A percentile compares a stretch with the other conserved stretches of the same genome.
Evolutionary conservation across 2,329 filamentous ascomycete genomes (phyloP).

Genomic region (Fusarium stilboides): DNA sequence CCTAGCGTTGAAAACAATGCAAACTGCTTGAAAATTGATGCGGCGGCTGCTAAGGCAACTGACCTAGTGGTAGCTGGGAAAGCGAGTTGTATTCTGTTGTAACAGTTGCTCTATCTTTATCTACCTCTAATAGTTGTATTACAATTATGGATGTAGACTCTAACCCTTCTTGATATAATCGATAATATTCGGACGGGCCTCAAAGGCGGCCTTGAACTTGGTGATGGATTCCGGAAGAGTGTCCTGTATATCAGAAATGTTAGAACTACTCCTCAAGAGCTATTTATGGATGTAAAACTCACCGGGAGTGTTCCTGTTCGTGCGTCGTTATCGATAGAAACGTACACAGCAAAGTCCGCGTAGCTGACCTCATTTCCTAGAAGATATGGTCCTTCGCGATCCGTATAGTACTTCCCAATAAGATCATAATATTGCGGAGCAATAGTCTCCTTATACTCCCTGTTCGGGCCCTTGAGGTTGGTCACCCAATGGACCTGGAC

Average conservation of each 20-base stretch:
- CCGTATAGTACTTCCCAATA: constrained; percentile 51
- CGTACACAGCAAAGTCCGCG: constrained; percentile 58
- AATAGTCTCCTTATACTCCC: constrained; percentile 52
- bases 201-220: constrained; percentile 15
- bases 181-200: constrained; percentile 9
- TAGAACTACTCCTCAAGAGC: fast-evolving
- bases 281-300: constrained; percentile 36
- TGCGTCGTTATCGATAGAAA: constrained; percentile 57
- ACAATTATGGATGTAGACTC: too few relatives aligned
- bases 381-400: constrained; percentile 54
- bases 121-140: too few relatives aligned
- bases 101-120: too few relatives aligned
- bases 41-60: too few relatives aligned
- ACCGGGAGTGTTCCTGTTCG: constrained; percentile 54
- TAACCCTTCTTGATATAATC: constrained; percentile 12
- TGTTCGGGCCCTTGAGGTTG: constrained; percentile 45
- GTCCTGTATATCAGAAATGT: not conserved
- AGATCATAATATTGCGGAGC: constrained; percentile 51
- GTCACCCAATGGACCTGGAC: constrained; percentile 46
- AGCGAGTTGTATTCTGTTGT: too few relatives aligned
- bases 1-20: too few relatives aligned
- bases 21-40: too few relatives aligned
- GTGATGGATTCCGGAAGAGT: constrained; percentile 7
- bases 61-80: too few relatives aligned
- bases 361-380: constrained; percentile 57